Percentiles rank a stretch among this genome's conserved stretches.
Conservation (phyloP, 208 protist genomes). For the Porcisia deanei region DNA sequence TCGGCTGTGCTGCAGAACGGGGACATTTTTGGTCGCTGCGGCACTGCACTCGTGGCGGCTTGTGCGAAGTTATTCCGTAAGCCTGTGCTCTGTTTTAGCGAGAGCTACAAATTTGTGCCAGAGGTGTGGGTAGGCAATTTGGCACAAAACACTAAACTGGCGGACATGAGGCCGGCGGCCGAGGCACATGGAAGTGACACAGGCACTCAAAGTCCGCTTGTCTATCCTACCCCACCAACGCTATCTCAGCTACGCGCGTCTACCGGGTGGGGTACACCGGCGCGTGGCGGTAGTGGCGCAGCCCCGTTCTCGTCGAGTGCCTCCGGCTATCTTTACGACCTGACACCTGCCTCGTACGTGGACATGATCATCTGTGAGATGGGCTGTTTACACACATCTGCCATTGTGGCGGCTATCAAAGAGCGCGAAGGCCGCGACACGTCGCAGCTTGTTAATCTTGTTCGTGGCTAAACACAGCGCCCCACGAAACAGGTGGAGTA, state of each 20-base stretch:
- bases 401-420: constrained; percentile 71
- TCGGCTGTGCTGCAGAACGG: constrained; percentile 95
- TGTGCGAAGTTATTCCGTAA: constrained; percentile 93
- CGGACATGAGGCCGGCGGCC: constrained; percentile 40
- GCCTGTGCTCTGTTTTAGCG: constrained; percentile 97
- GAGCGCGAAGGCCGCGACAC: constrained; percentile 62
- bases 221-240: constrained; percentile 19
- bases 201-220: constrained; percentile 26
- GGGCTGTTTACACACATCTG: constrained; percentile 79
- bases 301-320: constrained; percentile 31
- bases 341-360: constrained; percentile 74
- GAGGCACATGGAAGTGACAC: constrained; percentile 18
- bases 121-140: constrained; percentile 95
- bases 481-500: background rate
- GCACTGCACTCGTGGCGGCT: constrained; percentile 93
- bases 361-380: constrained; percentile 90
- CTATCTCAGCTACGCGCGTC: constrained; percentile 29
- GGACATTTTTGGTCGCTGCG: constrained; percentile 90
- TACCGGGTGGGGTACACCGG: constrained; percentile 23
- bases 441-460: constrained; percentile 30
- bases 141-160: constrained; percentile 94
- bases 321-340: constrained; percentile 78
- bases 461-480: constrained; percentile 6
- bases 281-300: constrained; percentile 2
- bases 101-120: constrained; percentile 98